Base-by-base conservation (phyloP, 2,329 filamentous ascomycete genomes). In the Zymoseptoria brevis region DNA sequence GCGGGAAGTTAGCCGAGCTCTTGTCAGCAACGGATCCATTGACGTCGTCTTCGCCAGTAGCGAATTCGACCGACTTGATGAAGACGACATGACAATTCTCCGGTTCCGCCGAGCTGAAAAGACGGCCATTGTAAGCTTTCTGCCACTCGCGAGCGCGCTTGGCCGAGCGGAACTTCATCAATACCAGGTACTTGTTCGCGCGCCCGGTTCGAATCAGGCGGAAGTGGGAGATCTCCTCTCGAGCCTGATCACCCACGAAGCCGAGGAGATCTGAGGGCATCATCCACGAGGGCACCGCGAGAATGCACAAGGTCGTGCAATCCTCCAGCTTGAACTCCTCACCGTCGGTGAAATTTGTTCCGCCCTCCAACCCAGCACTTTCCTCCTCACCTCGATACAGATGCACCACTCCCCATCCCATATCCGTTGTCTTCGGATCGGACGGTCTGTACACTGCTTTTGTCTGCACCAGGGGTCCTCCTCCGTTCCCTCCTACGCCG, bases 81-180 rank as follows among this genome's bases (percentile, higher is more conserved):
- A 96, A 96, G 4, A 96, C 90, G 51, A 96, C 90, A 76, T 96
- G 92, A 72, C 93, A 97, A 54, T 91, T 90, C 76, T 97, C 91
- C 48, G 92, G 89, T 88, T 90, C 67, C 48, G 65, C 55, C 11
- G 65, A 64, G 69, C 95, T 96, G 72, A 97, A 97, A 0, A 93
- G 83, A 72, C 89, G 94, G 19, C 94, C 94, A 73, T 97, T 94
- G 81, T 93, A 96, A 67, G 90, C 87, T 62, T 81, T 84, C 69
- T 89, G 87, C 87, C 93, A 99, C 55, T 85, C 82, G 67, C 81
- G 85, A 13, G 94, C 94, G 62, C 84, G 84, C 68, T 82, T 83
- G 29, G 83, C 83, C 64, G 88, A 86, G 53, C 90, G 83, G 72
- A 97, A 96, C 76, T 96, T 96, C 83, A 99, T 88, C 62, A 99